These are phyloP conservation scores for Botrytis paeoniae DNA, from an alignment of 2,329 filamentous ascomycete species.

Conservation along the genomic window DNA sequence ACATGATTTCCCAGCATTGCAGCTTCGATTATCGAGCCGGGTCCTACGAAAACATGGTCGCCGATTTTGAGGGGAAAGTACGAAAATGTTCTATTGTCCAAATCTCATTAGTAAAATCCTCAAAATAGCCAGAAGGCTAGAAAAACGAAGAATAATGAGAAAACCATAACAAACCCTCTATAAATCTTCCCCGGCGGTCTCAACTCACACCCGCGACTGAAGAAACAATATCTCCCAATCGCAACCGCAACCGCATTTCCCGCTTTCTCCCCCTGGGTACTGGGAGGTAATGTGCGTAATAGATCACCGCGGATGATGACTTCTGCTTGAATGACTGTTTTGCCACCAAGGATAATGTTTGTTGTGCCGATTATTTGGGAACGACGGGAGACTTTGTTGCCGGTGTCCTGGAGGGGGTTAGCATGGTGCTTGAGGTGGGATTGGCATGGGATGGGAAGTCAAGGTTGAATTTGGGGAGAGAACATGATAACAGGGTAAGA, in stretches of 20 bases:
- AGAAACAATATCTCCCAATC: slow-evolving; percentile 88
- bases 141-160: slow-evolving; percentile 17
- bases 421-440: too few relatives aligned
- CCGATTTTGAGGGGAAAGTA: slow-evolving; percentile 91
- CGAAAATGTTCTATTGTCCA: slow-evolving; percentile 53
- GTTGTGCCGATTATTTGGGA: slow-evolving; percentile 91
- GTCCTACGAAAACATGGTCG: slow-evolving; percentile 89
- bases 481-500: background rate
- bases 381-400: slow-evolving; percentile 95
- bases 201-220: slow-evolving; percentile 74
- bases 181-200: slow-evolving; percentile 81
- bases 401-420: slow-evolving; percentile 68
- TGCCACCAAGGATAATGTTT: slow-evolving; percentile 96
- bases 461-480: background rate
- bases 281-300: slow-evolving; percentile 53
- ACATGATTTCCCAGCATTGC: slow-evolving; percentile 83
- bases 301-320: slow-evolving; percentile 93
- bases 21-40: slow-evolving; percentile 72
- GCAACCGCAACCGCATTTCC: slow-evolving; percentile 60
- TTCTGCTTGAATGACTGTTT: slow-evolving; percentile 92
- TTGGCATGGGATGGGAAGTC: background rate
- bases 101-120: background rate
- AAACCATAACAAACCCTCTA: slow-evolving; percentile 53
- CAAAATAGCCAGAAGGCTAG: background rate
- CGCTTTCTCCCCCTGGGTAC: slow-evolving; percentile 38